These are phyloP conservation scores for Clitoria ternatea DNA, from an alignment of 306 rosid genomes.

Conservation along the genomic window DNA sequence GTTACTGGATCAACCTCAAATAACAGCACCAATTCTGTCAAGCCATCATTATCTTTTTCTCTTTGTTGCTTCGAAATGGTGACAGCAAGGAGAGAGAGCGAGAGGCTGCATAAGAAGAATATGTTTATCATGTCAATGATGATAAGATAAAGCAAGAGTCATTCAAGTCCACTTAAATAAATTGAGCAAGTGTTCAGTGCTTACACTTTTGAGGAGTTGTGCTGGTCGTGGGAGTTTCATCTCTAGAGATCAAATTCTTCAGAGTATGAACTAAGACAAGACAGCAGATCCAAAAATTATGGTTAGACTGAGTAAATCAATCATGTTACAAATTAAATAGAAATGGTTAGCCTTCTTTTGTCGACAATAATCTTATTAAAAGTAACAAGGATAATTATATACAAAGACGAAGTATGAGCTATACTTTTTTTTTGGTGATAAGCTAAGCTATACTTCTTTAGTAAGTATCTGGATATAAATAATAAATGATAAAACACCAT, in stretches of 20 bases:
- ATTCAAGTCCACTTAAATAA: conserved; percentile 1
- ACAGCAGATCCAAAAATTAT: conserved; percentile 10
- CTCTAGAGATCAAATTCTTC: conserved; percentile 71
- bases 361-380: not conserved
- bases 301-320: conserved; percentile 16
- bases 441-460: too few relatives aligned
- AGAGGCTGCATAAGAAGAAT: conserved; percentile 54
- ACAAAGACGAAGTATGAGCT: not conserved
- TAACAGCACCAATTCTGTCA: conserved; percentile 21
- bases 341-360: not conserved
- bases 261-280: conserved; percentile 50
- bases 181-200: conserved; percentile 38
- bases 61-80: conserved; percentile 76
- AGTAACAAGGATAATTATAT: not conserved
- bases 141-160: not conserved
- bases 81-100: conserved; percentile 82
- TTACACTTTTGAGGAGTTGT: conserved; percentile 64
- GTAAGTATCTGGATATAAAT: too few relatives aligned
- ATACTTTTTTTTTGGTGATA: too few relatives aligned
- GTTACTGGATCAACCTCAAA: not conserved
- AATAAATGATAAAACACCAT: too few relatives aligned
- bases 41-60: conserved; percentile 52
- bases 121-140: not conserved
- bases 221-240: conserved; percentile 54
- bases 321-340: not conserved